Evolutionary conservation across 768 basidiomycete species (phyloP).

Genomic region (Amyloporia xantha): DNA sequence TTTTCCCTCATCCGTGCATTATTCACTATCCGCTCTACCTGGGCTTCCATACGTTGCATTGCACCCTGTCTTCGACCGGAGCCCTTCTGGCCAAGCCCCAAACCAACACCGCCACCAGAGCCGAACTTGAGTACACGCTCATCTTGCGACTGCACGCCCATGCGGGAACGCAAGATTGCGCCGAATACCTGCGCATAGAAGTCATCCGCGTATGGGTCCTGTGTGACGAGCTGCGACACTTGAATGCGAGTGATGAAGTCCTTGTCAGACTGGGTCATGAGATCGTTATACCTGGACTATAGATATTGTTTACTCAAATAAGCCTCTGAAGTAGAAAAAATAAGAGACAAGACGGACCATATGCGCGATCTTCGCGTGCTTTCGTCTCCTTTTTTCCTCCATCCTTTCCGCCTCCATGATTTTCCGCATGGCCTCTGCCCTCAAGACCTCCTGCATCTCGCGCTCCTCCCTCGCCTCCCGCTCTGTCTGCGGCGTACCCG

Average conservation of each 20-base stretch:
- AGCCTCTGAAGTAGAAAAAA: too few relatives aligned
- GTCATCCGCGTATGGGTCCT: slow-evolving; percentile 96
- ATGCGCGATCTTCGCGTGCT: slow-evolving; percentile 80
- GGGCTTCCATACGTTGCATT: slow-evolving; percentile 89
- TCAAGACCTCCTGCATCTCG: slow-evolving; percentile 62
- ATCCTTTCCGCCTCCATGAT: slow-evolving; percentile 86
- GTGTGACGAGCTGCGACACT: slow-evolving; percentile 94
- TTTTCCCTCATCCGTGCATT: slow-evolving; percentile 83
- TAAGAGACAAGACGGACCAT: slow-evolving; percentile 48
- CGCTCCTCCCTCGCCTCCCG: slow-evolving; percentile 29
- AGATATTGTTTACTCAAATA: too few relatives aligned
- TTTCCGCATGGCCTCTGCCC: slow-evolving; percentile 77
- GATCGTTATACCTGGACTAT: slow-evolving; percentile 89
- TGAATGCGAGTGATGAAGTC: slow-evolving; percentile 99
- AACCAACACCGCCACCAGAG: slow-evolving; percentile 75
- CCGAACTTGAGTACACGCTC: slow-evolving; percentile 84
- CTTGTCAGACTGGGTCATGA: slow-evolving; percentile 98
- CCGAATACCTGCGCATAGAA: slow-evolving; percentile 98
- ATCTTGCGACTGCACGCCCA: slow-evolving; percentile 66
- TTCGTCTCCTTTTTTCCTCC: slow-evolving; percentile 78
- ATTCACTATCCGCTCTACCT: slow-evolving; percentile 94
- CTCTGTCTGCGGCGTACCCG: slow-evolving; percentile 15
- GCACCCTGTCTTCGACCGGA: slow-evolving; percentile 71
- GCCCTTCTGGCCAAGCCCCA: slow-evolving; percentile 68
- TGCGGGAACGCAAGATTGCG: slow-evolving; percentile 71